Conservation (phyloP, 306 rosid species). For the Nissolia schottii region DNA sequence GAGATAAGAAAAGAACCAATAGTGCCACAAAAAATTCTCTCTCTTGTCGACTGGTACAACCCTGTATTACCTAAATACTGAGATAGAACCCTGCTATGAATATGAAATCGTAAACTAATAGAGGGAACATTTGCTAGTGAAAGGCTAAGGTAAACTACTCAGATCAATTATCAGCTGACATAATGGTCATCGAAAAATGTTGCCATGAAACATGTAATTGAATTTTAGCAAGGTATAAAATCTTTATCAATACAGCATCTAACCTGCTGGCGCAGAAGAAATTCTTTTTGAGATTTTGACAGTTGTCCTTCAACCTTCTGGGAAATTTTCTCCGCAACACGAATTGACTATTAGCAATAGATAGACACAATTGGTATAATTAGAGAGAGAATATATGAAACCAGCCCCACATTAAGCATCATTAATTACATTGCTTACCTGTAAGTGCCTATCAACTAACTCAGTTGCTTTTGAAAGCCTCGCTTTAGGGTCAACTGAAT, state of each 20-base stretch:
- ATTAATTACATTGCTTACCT: conserved; percentile 43
- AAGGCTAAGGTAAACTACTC: not conserved
- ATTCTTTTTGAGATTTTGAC: conserved; percentile 97
- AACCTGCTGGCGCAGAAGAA: conserved; percentile 98
- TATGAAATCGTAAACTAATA: not conserved
- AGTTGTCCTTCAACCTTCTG: conserved; percentile 98
- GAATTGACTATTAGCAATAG: conserved; percentile 75
- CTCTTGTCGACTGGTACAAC: not conserved
- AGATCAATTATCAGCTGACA: not conserved
- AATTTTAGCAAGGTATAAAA: conserved; percentile 1
- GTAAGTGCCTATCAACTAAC: conserved; percentile 96
- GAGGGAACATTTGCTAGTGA: not conserved
- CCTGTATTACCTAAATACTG: not conserved
- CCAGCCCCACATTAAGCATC: conserved; percentile 15
- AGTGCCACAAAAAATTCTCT: not conserved
- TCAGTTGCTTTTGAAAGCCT: conserved; percentile 98
- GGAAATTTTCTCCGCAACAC: conserved; percentile 99
- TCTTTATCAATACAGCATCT: conserved; percentile 3
- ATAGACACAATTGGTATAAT: conserved; percentile 29
- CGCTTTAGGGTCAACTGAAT: conserved; percentile 86
- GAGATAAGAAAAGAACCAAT: not conserved
- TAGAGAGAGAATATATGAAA: conserved; percentile 16
- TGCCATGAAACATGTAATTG: conserved; percentile 1
- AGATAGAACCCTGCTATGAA: not conserved
- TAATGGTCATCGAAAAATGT: not conserved